phyloP scores from a whole-genome alignment of 108 stramenopile species.

The Pseudonitzschia delicatissima region DNA sequence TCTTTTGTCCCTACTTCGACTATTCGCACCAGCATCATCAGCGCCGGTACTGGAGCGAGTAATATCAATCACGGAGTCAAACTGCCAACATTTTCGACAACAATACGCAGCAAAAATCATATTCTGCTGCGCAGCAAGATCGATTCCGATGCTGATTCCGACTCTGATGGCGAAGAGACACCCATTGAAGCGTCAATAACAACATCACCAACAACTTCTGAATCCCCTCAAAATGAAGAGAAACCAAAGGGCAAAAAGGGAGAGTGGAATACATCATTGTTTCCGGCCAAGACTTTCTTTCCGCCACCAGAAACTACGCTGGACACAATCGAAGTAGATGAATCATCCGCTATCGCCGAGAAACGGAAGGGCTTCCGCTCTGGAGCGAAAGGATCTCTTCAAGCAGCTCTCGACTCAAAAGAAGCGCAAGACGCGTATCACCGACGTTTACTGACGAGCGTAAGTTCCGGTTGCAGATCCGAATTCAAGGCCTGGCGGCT shows the following conservation, averaged over 20 bases:
- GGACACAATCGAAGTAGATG: not conserved
- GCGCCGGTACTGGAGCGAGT: no score
- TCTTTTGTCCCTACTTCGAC: not conserved
- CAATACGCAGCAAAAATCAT: not conserved
- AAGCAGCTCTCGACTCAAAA: not conserved
- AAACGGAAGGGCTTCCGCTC: not conserved
- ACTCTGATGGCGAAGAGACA: not conserved
- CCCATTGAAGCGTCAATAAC: not conserved
- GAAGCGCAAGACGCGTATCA: not conserved
- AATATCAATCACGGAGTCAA: not conserved
- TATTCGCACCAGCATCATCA: not conserved
- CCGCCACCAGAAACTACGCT: not conserved
- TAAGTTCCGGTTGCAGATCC: constrained; percentile 14
- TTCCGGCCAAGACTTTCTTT: not conserved
- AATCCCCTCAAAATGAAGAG: no score
- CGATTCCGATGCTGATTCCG: not conserved
- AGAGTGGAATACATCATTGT: constrained; percentile 3
- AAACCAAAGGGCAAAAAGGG: not conserved
- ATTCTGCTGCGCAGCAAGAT: not conserved
- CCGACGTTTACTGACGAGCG: not conserved
- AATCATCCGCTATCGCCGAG: not conserved
- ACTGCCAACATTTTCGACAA: not conserved
- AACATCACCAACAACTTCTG: no score
- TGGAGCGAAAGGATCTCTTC: not conserved
- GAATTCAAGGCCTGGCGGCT: constrained; percentile 39